Base-by-base conservation (phyloP, 441 rosid species). In the Gossypium schwendimanii region DNA sequence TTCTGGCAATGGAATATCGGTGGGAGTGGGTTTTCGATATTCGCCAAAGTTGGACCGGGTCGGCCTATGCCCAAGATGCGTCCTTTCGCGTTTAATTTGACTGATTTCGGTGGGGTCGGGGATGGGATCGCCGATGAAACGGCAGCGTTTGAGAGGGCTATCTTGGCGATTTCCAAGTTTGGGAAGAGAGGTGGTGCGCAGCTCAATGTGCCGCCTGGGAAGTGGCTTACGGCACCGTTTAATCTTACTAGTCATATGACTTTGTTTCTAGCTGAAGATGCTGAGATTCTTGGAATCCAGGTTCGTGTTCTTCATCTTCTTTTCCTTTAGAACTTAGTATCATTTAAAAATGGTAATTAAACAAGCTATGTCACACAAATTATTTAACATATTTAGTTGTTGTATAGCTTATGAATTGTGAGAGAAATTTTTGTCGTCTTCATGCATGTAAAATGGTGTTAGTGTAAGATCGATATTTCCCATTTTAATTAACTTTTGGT, bases 211-310 rank as follows among this genome's bases (percentile, higher is more conserved):
- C 92, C 92, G 20, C 87, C 95, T 0, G 97, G 98, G 36, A 84
- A 79, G 70, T 95, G 99, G 99, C 87, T 95, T 0, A 91, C 99
- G 63, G 95, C 93, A 12, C 99, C 99, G 61, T 95, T 95, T 81
- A 95, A 95, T 82, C 91, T 93, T 44, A 91, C 98, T 5, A 95
- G 99, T 72, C 92, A 90, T 67, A 87, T 95, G 88, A 95, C 99
- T 59, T 75, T 95, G 54, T 95, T 95, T 74, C 95, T 95, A 15
- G 92, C 96, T 14, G 88, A 90, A 78, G 92, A 87, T 80, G 87
- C 90, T 52, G 97, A 88, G 79, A 87, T 95, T 67, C 95, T 95
- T 28, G 99, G 86, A 1, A 59, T 95, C 75, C 77, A 90, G 97
- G 99, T 92, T 44, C 44, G 81, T 78, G 14, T n/a, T 63, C 41